Conservation (phyloP, 2,329 filamentous ascomycete genomes). For the Ophiobolus disseminans region DNA sequence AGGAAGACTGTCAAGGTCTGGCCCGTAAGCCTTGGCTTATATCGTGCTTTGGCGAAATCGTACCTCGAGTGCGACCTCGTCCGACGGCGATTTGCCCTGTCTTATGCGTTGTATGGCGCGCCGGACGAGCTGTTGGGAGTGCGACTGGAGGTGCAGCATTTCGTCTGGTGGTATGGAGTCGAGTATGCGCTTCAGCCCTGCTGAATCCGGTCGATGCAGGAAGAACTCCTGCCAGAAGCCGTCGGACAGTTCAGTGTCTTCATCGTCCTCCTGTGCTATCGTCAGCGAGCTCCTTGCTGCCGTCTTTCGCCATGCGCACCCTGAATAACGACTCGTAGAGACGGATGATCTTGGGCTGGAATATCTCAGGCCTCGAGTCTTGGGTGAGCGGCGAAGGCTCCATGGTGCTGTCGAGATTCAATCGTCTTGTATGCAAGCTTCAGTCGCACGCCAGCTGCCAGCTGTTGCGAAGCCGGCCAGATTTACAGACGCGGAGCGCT, state of each 20-base stretch:
- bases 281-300: constrained; percentile 14
- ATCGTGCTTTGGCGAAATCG: constrained; percentile 37
- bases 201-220: constrained; percentile 79
- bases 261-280: constrained; percentile 56
- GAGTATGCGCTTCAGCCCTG: constrained; percentile 71
- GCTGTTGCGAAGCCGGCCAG: background rate
- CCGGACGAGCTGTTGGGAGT: constrained; percentile 79
- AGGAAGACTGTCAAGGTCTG: constrained; percentile 92
- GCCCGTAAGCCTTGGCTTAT: constrained; percentile 52
- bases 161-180: constrained; percentile 75
- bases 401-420: constrained; percentile 58
- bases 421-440: background rate
- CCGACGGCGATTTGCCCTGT: constrained; percentile 64
- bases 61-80: constrained; percentile 87
- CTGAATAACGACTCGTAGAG: constrained; percentile 85
- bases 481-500: constrained; percentile 9
- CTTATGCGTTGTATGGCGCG: constrained; percentile 75
- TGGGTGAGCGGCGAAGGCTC: constrained; percentile 92
- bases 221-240: constrained; percentile 98
- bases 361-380: constrained; percentile 85
- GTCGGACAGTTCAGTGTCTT: constrained; percentile 75
- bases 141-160: constrained; percentile 74
- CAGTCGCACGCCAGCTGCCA: too few relatives aligned
- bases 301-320: constrained; percentile 46
- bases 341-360: constrained; percentile 91